phyloP scores from a whole-genome alignment of 2,329 filamentous ascomycete species.

The Penicillium hordei region DNA sequence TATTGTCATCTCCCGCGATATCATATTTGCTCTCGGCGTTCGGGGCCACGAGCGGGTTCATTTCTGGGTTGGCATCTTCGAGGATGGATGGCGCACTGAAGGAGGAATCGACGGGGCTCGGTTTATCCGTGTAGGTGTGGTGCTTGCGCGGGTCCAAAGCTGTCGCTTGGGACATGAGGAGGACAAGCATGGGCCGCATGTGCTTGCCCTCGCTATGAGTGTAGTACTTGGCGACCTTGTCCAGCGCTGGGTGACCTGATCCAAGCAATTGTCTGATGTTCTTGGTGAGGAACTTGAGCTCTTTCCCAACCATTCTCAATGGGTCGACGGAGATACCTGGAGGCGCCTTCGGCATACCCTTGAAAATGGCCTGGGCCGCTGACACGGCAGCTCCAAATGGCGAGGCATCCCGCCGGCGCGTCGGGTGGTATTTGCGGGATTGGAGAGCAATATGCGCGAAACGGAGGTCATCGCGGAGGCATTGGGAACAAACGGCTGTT shows the following conservation, averaged over 20 bases:
- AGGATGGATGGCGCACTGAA: slow-evolving; percentile 65
- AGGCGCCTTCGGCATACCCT: slow-evolving; percentile 42
- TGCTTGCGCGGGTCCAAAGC: slow-evolving; percentile 68
- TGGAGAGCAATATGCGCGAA: slow-evolving; percentile 26
- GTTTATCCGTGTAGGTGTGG: slow-evolving; percentile 39
- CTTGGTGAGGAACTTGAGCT: slow-evolving; percentile 92
- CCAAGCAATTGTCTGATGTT: slow-evolving; percentile 92
- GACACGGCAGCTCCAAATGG: slow-evolving; percentile 49
- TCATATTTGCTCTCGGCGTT: slow-evolving; percentile 38
- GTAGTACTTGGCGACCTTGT: slow-evolving; percentile 97
- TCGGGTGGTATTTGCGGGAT: slow-evolving; percentile 42
- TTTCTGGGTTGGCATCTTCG: slow-evolving; percentile 76
- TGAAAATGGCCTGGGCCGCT: slow-evolving; percentile 53
- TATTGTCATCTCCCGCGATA: slow-evolving; percentile 54
- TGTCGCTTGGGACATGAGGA: slow-evolving; percentile 94
- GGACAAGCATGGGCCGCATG: slow-evolving; percentile 86
- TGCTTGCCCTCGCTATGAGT: slow-evolving; percentile 96
- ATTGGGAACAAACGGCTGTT: slow-evolving; percentile 43
- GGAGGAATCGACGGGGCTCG: slow-evolving; percentile 55
- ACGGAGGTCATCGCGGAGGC: slow-evolving; percentile 39
- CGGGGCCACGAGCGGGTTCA: slow-evolving; percentile 54
- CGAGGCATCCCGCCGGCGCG: slow-evolving; percentile 40
- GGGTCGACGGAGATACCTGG: slow-evolving; percentile 76
- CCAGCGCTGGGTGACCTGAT: slow-evolving; percentile 89
- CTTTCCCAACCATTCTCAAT: slow-evolving; percentile 84